Evolutionary conservation across 805 yeast species (phyloP).

Genomic region (Saccharomyces paradoxus): DNA sequence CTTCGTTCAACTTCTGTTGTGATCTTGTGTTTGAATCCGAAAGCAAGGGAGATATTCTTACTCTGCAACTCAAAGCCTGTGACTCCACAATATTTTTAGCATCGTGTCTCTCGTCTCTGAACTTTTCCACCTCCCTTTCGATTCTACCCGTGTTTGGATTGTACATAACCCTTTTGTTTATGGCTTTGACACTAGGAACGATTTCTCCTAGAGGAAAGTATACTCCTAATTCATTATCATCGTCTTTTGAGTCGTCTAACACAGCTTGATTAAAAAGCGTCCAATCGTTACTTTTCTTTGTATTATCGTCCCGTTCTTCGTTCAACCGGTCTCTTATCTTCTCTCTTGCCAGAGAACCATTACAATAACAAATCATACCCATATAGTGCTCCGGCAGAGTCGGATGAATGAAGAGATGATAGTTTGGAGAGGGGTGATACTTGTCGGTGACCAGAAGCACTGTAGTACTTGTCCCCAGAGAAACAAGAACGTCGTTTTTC

Average conservation of each 20-base stretch:
- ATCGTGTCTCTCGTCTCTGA: constrained; percentile 52
- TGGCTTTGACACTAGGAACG: constrained; percentile 71
- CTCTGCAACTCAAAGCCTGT: constrained; percentile 77
- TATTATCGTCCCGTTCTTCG: constrained; percentile 28
- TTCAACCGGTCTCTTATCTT: constrained; percentile 51
- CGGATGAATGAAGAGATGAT: constrained; percentile 83
- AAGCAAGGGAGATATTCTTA: constrained; percentile 71
- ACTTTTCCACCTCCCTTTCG: constrained; percentile 27
- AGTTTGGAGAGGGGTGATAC: constrained; percentile 69
- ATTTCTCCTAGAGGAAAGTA: constrained; percentile 89
- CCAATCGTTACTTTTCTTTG: constrained; percentile 42
- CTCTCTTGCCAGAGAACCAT: constrained; percentile 84
- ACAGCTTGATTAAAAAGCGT: constrained; percentile 46
- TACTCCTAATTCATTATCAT: constrained; percentile 51
- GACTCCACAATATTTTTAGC: constrained; percentile 74
- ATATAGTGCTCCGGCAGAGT: constrained; percentile 66
- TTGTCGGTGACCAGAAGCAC: constrained; percentile 71
- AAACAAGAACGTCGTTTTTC: constrained; percentile 68
- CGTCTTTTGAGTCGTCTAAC: constrained; percentile 29
- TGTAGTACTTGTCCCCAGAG: constrained; percentile 90
- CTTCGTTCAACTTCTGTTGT: constrained; percentile 1
- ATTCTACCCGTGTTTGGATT: constrained; percentile 24
- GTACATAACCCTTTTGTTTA: constrained; percentile 46
- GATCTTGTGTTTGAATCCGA: constrained; percentile 23
- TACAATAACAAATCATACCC: constrained; percentile 94